Conservation (phyloP, 1,284 basidiomycete species). For the Cystobasidium pallidum region DNA sequence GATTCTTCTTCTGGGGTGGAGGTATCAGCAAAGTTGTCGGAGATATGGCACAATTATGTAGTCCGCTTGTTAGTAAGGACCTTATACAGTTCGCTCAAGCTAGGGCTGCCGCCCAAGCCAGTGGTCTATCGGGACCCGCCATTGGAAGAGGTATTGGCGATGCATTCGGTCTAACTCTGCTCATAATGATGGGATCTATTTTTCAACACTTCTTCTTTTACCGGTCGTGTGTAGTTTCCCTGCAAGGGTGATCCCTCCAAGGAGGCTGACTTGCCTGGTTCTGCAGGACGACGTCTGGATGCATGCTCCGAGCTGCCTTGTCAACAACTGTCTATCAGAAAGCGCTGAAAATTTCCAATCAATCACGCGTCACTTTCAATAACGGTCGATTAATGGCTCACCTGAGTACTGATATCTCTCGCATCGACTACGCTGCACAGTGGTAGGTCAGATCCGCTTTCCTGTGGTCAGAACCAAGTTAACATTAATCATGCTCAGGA, state of each 20-base stretch:
- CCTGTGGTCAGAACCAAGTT: not conserved
- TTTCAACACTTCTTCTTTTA: conserved; percentile 64
- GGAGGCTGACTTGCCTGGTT: conserved; percentile 52
- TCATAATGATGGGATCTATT: conserved; percentile 72
- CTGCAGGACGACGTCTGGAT: conserved; percentile 63
- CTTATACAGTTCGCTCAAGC: conserved; percentile 74
- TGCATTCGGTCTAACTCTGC: conserved; percentile 64
- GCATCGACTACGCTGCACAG: conserved; percentile 64
- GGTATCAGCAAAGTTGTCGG: conserved; percentile 70
- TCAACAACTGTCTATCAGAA: conserved; percentile 85
- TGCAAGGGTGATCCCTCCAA: no score
- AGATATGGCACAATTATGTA: conserved; percentile 70
- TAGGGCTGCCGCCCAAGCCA: conserved; percentile 64
- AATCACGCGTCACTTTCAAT: conserved; percentile 75
- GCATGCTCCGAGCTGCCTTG: conserved; percentile 81
- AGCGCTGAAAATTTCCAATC: conserved; percentile 74
- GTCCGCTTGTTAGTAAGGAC: conserved; percentile 75
- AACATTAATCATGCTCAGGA: not conserved
- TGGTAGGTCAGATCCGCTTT: conserved; percentile 62
- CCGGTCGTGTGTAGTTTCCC: conserved; percentile 48
- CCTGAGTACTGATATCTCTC: conserved; percentile 89
- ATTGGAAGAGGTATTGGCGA: conserved; percentile 76
- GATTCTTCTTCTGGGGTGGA: conserved; percentile 78
- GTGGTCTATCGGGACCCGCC: conserved; percentile 58
- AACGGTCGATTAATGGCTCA: conserved; percentile 88